phyloP scores from a whole-genome alignment of 805 yeast genomes.

The Blastobotrys parvus region DNA sequence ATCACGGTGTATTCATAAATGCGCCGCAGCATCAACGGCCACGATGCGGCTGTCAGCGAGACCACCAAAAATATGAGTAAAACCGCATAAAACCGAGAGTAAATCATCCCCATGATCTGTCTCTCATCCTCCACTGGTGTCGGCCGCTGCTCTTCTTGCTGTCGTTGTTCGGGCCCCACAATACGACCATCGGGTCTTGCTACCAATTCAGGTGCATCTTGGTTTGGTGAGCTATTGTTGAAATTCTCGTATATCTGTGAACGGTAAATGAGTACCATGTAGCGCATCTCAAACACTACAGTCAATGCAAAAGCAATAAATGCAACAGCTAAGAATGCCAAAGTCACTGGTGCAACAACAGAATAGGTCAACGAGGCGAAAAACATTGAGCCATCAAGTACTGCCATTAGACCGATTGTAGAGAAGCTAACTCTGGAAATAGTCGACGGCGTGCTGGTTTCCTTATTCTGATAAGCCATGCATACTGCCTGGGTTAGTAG shows the following conservation, averaged over 20 bases:
- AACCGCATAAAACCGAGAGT: slow-evolving; percentile 47
- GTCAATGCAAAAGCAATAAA: slow-evolving; percentile 62
- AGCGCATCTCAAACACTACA: slow-evolving; percentile 67
- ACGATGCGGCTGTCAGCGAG: slow-evolving; percentile 46
- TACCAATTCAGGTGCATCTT: slow-evolving; percentile 14
- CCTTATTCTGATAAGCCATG: slow-evolving; percentile 60
- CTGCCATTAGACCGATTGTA: slow-evolving; percentile 48
- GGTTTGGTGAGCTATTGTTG: slow-evolving; percentile 7
- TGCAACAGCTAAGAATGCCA: slow-evolving; percentile 62
- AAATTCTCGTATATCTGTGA: slow-evolving; percentile 43
- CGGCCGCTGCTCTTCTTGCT: not conserved
- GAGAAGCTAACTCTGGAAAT: slow-evolving; percentile 65
- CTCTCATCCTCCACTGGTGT: slow-evolving; percentile 41
- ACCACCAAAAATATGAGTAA: slow-evolving; percentile 49
- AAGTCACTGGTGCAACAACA: slow-evolving; percentile 46
- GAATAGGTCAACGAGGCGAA: slow-evolving; percentile 54
- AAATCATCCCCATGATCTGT: slow-evolving; percentile 47
- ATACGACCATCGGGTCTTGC: slow-evolving; percentile 19
- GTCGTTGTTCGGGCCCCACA: slow-evolving; percentile 3
- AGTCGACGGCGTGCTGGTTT: slow-evolving; percentile 70
- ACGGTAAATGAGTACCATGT: slow-evolving; percentile 55
- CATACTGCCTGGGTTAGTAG: slow-evolving; percentile 47
- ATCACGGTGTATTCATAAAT: slow-evolving; percentile 50
- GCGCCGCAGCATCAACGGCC: slow-evolving; percentile 53
- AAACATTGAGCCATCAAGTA: slow-evolving; percentile 63